phyloP scores from a whole-genome alignment of 495 filamentous ascomycete species.

The Xylaria grammica region DNA sequence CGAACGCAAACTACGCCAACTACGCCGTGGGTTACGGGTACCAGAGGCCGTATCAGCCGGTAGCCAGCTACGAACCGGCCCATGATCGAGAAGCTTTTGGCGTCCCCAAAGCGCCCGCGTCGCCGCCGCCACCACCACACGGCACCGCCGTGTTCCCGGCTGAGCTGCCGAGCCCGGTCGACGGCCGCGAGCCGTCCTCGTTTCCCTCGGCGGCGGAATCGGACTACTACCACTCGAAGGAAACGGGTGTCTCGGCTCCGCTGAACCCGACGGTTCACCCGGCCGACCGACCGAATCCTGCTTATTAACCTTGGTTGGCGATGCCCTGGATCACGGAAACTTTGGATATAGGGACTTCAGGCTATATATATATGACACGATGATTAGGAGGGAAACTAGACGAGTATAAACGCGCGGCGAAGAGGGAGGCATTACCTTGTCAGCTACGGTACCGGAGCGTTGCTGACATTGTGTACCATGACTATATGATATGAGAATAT shows the following conservation, averaged over 20 bases:
- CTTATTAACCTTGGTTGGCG: background rate
- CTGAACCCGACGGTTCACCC: background rate
- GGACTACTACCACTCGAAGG: background rate
- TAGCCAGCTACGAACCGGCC: background rate
- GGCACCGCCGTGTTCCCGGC: slow-evolving; percentile 7
- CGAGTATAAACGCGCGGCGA: too few relatives aligned
- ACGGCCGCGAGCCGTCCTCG: slow-evolving; percentile 12
- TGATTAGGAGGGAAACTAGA: too few relatives aligned
- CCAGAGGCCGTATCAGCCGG: background rate
- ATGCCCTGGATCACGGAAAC: too few relatives aligned
- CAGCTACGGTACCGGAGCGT: too few relatives aligned
- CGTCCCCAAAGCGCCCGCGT: background rate
- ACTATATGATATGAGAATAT: background rate
- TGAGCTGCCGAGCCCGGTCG: slow-evolving; percentile 18
- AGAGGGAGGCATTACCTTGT: too few relatives aligned
- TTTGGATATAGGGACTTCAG: too few relatives aligned
- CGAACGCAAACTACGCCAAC: background rate
- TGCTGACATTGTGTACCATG: too few relatives aligned
- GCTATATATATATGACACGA: too few relatives aligned
- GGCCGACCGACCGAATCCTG: background rate
- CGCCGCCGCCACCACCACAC: background rate
- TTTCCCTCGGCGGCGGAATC: background rate
- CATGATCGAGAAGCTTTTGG: background rate
- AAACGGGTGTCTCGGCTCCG: background rate
- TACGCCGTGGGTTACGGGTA: background rate